Conservation (phyloP, 1,284 basidiomycete genomes). For the Malassezia yamatoensis region DNA sequence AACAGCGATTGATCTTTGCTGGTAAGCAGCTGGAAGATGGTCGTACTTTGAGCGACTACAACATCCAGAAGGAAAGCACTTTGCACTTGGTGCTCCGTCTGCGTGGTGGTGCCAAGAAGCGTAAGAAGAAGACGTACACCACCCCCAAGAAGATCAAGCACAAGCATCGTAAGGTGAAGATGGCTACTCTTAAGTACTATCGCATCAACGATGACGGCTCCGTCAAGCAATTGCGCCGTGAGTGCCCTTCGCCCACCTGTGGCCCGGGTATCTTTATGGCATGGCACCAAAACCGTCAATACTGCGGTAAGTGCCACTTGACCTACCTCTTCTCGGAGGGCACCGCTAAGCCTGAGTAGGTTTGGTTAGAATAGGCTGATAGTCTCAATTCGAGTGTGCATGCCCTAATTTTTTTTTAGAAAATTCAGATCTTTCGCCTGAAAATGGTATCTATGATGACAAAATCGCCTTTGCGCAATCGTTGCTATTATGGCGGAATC, state of each 20-base stretch:
- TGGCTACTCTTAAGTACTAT: constrained; percentile 98
- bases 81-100: constrained; percentile 52
- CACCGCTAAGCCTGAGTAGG: constrained; percentile 22
- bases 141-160: constrained; percentile 99
- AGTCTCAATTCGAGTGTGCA: too few relatives aligned
- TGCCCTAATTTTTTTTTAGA: too few relatives aligned
- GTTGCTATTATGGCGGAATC: constrained; percentile 23
- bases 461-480: not conserved
- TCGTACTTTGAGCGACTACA: constrained; percentile 55
- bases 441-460: not conserved
- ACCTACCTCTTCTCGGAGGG: constrained; percentile 48
- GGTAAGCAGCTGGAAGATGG: constrained; percentile 76
- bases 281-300: constrained; percentile 48
- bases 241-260: constrained; percentile 61
- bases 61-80: constrained; percentile 63
- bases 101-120: constrained; percentile 95
- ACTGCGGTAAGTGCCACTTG: constrained; percentile 49
- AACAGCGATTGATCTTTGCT: constrained; percentile 95
- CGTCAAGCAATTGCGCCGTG: constrained; percentile 95
- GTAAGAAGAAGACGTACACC: constrained; percentile 99
- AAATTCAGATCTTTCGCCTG: too few relatives aligned
- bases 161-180: constrained; percentile 99
- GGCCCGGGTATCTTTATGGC: constrained; percentile 47
- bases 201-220: constrained; percentile 98
- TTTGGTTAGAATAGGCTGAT: too few relatives aligned